These are phyloP conservation scores for Trichosanthes truncata DNA, from an alignment of 306 rosid species.

Conservation along the genomic window DNA sequence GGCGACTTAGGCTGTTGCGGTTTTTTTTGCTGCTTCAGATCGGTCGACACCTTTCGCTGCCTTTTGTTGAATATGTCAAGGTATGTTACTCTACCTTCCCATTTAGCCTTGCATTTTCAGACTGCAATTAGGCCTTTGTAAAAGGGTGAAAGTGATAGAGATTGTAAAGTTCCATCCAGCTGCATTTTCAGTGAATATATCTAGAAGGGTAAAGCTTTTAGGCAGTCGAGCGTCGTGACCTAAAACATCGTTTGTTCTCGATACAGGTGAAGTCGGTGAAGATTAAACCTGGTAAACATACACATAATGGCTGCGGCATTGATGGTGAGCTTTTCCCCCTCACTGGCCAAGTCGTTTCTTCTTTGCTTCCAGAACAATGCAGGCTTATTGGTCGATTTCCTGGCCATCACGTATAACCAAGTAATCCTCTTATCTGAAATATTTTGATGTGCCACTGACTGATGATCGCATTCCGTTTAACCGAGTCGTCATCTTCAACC, in stretches of 20 bases:
- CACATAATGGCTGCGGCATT: constrained; percentile 86
- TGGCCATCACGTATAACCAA: constrained; percentile 35
- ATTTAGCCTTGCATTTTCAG: neutral
- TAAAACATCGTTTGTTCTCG: neutral
- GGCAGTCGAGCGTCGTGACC: neutral
- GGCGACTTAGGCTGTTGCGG: constrained; percentile 73
- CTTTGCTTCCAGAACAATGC: constrained; percentile 96
- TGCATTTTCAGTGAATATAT: neutral
- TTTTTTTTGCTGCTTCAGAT: constrained; percentile 88
- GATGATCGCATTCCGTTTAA: constrained; percentile 17
- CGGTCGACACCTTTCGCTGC: constrained; percentile 92
- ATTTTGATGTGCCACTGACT: constrained; percentile 36
- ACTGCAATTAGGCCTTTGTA: neutral
- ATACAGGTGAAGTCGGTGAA: constrained; percentile 86
- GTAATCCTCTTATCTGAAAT: constrained; percentile 25
- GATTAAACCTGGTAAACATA: constrained; percentile 81
- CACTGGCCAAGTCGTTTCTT: constrained; percentile 70
- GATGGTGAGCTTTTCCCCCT: constrained; percentile 96
- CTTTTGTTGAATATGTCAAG: constrained; percentile 90
- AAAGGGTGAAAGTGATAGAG: neutral
- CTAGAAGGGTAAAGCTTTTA: neutral
- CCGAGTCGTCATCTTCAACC: constrained; percentile 4
- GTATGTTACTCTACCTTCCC: constrained; percentile 25
- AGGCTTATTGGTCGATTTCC: constrained; percentile 81
- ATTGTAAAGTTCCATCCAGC: neutral